Evolutionary conservation across 2,329 filamentous ascomycete genomes (phyloP).

Genomic region (Mycosphaerelloides madeirae): DNA sequence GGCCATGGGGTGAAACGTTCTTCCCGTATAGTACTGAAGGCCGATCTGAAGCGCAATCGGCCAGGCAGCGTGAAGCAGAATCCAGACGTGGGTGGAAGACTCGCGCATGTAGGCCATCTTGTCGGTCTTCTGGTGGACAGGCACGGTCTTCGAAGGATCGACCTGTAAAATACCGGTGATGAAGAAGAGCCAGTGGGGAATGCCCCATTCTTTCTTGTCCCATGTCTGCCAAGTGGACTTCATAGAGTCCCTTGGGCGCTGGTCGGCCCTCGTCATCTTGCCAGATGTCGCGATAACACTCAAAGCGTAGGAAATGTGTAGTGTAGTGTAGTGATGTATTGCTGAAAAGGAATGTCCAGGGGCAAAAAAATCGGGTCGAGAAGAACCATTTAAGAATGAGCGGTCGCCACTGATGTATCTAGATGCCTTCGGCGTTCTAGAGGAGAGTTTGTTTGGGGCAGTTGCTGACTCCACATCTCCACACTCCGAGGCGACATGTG

Average conservation of each 20-base stretch:
- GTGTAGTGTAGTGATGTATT: too few species aligned
- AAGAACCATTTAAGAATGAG: too few species aligned
- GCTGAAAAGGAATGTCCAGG: too few species aligned
- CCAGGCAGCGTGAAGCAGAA: slow-evolving; percentile 35
- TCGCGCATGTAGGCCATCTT: slow-evolving; percentile 38
- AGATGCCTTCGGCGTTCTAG: too few species aligned
- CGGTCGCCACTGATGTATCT: too few species aligned
- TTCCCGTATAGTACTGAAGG: slow-evolving; percentile 30
- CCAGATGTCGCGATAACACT: too few species aligned
- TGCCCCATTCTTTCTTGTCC: slow-evolving; percentile 15
- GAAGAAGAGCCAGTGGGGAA: slow-evolving; percentile 16
- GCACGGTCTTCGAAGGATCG: slow-evolving; percentile 8
- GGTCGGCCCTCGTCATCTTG: slow-evolving; percentile 11
- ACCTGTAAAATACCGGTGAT: slow-evolving; percentile 14
- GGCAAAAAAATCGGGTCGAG: too few species aligned
- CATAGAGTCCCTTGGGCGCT: slow-evolving; percentile 21
- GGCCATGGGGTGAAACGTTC: slow-evolving; percentile 29
- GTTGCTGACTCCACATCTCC: too few species aligned
- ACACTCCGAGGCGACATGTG: too few species aligned
- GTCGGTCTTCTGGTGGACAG: slow-evolving; percentile 27
- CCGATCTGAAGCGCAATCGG: slow-evolving; percentile 38
- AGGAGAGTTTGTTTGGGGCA: too few species aligned
- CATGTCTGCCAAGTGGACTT: slow-evolving; percentile 19
- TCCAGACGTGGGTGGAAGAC: slow-evolving; percentile 34
- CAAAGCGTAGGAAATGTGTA: too few species aligned